A percentile compares a stretch with the other conserved stretches of the same genome.
Conservation (phyloP, 129 eudicot genomes). For the Lactuca saligna region DNA sequence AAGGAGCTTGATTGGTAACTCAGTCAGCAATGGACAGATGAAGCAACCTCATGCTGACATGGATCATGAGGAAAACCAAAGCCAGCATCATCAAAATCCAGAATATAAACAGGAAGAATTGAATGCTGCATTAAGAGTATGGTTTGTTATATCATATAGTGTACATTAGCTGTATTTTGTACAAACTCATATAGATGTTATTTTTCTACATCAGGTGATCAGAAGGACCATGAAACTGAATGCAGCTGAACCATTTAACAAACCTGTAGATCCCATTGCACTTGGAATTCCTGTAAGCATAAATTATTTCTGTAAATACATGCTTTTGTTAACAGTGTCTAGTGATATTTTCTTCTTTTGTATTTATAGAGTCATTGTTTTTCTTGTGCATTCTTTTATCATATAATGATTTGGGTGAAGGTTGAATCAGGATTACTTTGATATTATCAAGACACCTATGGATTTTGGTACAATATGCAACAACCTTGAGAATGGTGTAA, state of each 20-base stretch:
- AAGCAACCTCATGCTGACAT: conserved; percentile 34
- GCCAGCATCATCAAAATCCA: conserved; percentile 26
- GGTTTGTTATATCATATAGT: neutral
- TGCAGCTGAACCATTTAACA: conserved; percentile 72
- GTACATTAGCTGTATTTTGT: neutral
- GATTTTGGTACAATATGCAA: conserved; percentile 79
- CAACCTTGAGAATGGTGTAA: conserved; percentile 71
- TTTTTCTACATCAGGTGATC: conserved; percentile 44
- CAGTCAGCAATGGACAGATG: conserved; percentile 32
- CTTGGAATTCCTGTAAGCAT: conserved; percentile 69
- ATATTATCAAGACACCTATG: conserved; percentile 85
- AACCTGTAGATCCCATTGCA: conserved; percentile 65
- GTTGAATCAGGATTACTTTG: conserved; percentile 73
- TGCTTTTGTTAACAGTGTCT: conserved; percentile 3
- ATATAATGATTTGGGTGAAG: conserved; percentile 11
- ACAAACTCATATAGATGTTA: neutral
- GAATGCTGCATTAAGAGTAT: conserved; percentile 60
- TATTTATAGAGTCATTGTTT: neutral
- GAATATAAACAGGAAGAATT: conserved; percentile 54
- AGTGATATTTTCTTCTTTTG: neutral
- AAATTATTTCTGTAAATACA: neutral
- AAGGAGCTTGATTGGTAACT: conserved; percentile 48
- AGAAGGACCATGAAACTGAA: conserved; percentile 75
- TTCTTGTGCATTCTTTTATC: neutral
- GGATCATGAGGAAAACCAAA: conserved; percentile 37